Percentiles rank a stretch among this genome's conserved stretches.
Evolutionary conservation across 1,284 basidiomycete genomes (phyloP).

Genomic region (Coniophora puteana): DNA sequence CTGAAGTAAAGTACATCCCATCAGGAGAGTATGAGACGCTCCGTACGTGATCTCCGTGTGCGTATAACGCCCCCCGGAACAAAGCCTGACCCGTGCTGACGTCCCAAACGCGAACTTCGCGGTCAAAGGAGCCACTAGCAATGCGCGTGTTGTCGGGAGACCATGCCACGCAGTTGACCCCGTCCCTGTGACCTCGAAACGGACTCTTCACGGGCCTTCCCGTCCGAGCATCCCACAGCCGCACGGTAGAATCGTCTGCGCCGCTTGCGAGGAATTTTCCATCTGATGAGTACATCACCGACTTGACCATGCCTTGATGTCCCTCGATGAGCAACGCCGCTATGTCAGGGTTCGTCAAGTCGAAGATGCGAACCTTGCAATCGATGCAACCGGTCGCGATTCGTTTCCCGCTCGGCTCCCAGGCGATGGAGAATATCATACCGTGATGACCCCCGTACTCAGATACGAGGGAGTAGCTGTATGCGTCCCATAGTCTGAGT

Average conservation of each 20-base stretch:
- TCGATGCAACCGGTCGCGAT: slow-evolving; percentile 6
- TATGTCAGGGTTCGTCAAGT: too few species aligned
- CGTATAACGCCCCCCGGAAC: too few species aligned
- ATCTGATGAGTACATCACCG: neutral
- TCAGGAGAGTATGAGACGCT: too few species aligned
- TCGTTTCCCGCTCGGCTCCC: slow-evolving; percentile 1
- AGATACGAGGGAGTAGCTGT: too few species aligned
- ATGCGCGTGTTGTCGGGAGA: slow-evolving; percentile 2
- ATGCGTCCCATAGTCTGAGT: too few species aligned
- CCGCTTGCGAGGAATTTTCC: neutral
- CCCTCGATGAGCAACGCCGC: slow-evolving; percentile 1
- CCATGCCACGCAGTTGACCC: slow-evolving; percentile 2
- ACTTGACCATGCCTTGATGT: neutral
- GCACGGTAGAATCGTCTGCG: neutral
- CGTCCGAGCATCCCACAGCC: neutral
- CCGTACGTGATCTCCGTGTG: too few species aligned
- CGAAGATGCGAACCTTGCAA: slow-evolving; percentile 7
- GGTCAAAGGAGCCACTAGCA: slow-evolving; percentile 6
- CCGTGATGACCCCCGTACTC: too few species aligned
- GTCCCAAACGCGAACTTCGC: slow-evolving; percentile 9
- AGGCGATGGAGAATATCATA: slow-evolving; percentile 1
- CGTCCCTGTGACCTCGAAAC: slow-evolving; percentile 3
- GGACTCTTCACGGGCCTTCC: too few species aligned
- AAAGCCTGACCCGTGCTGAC: too few species aligned
- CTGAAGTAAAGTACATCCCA: too few species aligned